Evolutionary conservation across 345 rosid genomes (phyloP).

Genomic region (Lepidium didymum): DNA sequence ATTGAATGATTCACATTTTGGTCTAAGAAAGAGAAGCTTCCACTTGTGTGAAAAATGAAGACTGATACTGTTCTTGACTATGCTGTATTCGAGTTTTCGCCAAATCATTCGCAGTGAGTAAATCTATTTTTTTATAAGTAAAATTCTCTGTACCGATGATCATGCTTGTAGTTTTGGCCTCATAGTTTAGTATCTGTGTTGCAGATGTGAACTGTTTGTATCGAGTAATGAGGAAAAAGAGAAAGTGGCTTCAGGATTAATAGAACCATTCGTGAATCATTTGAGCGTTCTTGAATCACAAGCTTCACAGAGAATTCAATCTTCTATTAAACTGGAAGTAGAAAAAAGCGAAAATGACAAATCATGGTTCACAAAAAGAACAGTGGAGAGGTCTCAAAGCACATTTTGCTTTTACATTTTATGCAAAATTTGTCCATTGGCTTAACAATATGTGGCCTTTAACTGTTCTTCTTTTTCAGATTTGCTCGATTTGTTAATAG

Average conservation of each 20-base stretch:
- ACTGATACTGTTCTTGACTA: constrained; percentile 54
- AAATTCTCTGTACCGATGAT: neutral
- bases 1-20: neutral
- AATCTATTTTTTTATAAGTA: neutral
- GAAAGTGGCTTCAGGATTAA: constrained; percentile 78
- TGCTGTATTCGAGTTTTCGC: constrained; percentile 76
- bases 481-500: constrained; percentile 86
- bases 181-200: neutral
- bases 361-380: constrained; percentile 87
- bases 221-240: constrained; percentile 66
- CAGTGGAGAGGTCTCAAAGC: constrained; percentile 66
- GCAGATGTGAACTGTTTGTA: constrained; percentile 60
- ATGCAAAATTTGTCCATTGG: neutral
- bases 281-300: constrained; percentile 71
- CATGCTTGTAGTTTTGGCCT: neutral
- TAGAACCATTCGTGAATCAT: constrained; percentile 73
- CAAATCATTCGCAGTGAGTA: constrained; percentile 62
- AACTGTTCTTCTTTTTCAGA: constrained; percentile 26
- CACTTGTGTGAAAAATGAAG: constrained; percentile 45
- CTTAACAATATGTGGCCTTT: constrained; percentile 9
- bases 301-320: constrained; percentile 40
- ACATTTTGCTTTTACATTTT: neutral
- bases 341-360: constrained; percentile 34
- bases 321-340: constrained; percentile 55
- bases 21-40: neutral